phyloP scores from a whole-genome alignment of 108 stramenopile species.

The Nannochloropsis salina region DNA sequence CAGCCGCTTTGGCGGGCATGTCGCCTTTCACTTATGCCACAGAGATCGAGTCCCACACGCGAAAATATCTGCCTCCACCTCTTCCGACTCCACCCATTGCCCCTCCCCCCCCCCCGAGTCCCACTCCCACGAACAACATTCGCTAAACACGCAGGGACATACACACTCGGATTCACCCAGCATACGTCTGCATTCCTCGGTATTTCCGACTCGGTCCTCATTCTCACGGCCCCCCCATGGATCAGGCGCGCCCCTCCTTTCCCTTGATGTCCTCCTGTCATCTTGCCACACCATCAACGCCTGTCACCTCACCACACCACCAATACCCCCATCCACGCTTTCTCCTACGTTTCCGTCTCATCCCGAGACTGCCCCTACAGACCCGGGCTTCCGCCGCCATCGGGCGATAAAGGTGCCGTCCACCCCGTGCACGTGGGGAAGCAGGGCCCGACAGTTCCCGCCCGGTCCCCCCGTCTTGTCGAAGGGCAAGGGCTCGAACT shows the following conservation, averaged over 20 bases:
- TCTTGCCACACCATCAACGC: background rate
- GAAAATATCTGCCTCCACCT: background rate
- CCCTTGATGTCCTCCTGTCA: too few relatives aligned
- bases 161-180: background rate
- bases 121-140: background rate
- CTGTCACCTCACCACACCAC: background rate
- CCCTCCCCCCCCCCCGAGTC: background rate
- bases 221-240: too few relatives aligned
- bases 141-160: background rate
- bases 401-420: background rate
- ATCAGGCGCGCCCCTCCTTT: too few relatives aligned
- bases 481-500: background rate
- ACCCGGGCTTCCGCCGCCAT: background rate
- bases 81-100: background rate
- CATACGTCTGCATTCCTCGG: background rate
- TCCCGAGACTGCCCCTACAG: background rate
- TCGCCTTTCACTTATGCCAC: too few relatives aligned
- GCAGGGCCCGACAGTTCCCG: background rate
- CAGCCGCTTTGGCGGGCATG: too few relatives aligned
- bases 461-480: constrained; percentile 16
- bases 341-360: background rate
- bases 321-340: background rate
- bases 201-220: background rate
- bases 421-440: background rate
- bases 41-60: too few relatives aligned